Conservation (phyloP, 768 basidiomycete genomes). For the Pleurotus salmoneostramineus region DNA sequence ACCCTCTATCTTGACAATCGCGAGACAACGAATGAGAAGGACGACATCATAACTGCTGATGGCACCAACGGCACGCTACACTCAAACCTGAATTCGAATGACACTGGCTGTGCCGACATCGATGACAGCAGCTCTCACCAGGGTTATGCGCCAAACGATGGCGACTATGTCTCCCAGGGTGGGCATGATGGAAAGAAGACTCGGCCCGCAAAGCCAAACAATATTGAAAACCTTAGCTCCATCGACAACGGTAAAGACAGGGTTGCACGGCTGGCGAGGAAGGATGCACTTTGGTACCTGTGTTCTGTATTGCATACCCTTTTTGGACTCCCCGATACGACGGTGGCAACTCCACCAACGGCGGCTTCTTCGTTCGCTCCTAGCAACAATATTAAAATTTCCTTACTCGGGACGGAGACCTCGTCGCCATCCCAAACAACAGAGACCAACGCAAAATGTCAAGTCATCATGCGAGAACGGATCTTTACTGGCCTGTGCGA, state of each 20-base stretch:
- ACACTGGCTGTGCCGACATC: not conserved
- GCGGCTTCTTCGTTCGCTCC: not conserved
- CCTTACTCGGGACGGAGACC: not conserved
- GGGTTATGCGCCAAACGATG: not conserved
- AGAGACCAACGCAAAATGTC: not conserved
- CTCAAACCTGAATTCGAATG: not conserved
- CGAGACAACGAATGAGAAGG: slow-evolving; percentile 2
- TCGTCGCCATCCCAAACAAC: not conserved
- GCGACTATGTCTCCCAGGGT: not conserved
- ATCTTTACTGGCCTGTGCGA: slow-evolving; percentile 4
- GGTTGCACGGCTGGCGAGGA: slow-evolving; percentile 35
- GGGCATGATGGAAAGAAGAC: not conserved
- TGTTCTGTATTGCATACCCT: slow-evolving; percentile 39
- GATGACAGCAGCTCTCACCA: not conserved
- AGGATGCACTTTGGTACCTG: slow-evolving; percentile 52
- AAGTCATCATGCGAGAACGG: not conserved
- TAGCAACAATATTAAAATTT: not conserved
- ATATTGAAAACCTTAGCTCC: slow-evolving; percentile 1
- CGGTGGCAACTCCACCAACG: not conserved
- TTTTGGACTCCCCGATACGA: slow-evolving; percentile 12
- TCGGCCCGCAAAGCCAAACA: slow-evolving; percentile 6
- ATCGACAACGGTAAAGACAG: slow-evolving; percentile 17
- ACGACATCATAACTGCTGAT: slow-evolving; percentile 1
- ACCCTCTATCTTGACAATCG: slow-evolving; percentile 16
- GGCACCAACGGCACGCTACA: not conserved